These are phyloP conservation scores for Euclidium syriacum DNA, from an alignment of 345 rosid species.

Conservation along the genomic window DNA sequence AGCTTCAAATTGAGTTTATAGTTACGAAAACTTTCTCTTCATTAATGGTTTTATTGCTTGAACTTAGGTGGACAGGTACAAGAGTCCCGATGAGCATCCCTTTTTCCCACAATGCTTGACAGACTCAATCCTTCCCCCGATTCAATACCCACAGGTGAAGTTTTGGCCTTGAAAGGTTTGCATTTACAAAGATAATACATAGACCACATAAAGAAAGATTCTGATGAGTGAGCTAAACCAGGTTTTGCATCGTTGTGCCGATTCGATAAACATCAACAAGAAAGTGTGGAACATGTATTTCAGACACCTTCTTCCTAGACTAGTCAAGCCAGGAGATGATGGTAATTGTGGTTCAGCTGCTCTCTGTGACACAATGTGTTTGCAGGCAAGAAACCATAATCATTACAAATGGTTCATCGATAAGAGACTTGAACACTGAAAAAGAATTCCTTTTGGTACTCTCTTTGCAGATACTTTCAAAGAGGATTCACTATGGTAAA, in stretches of 20 bases:
- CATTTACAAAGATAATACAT: too few relatives aligned
- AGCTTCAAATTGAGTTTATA: neutral
- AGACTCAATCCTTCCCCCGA: constrained; percentile 51
- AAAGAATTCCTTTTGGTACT: neutral
- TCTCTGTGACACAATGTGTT: constrained; percentile 60
- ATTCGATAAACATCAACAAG: constrained; percentile 55
- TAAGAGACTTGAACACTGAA: neutral
- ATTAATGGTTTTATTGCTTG: constrained; percentile 3
- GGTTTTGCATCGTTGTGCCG: constrained; percentile 56
- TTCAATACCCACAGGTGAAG: constrained; percentile 52
- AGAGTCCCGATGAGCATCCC: constrained; percentile 75
- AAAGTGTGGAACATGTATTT: constrained; percentile 64
- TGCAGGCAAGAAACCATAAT: constrained; percentile 42
- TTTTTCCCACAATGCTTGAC: constrained; percentile 56
- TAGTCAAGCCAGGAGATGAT: constrained; percentile 55
- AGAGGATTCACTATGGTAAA: constrained; percentile 53
- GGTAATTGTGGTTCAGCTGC: constrained; percentile 68
- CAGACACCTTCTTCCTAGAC: constrained; percentile 46
- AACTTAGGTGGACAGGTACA: constrained; percentile 55
- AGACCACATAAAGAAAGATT: too few relatives aligned
- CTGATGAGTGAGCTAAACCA: too few relatives aligned
- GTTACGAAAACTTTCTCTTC: neutral
- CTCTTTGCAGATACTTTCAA: constrained; percentile 50
- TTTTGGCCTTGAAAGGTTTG: neutral
- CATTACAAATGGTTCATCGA: neutral